Percentiles rank a stretch among this genome's conserved stretches.
These are phyloP conservation scores for Discostella stelligeroides DNA, from an alignment of 108 stramenopile species.

Conservation along the genomic window DNA sequence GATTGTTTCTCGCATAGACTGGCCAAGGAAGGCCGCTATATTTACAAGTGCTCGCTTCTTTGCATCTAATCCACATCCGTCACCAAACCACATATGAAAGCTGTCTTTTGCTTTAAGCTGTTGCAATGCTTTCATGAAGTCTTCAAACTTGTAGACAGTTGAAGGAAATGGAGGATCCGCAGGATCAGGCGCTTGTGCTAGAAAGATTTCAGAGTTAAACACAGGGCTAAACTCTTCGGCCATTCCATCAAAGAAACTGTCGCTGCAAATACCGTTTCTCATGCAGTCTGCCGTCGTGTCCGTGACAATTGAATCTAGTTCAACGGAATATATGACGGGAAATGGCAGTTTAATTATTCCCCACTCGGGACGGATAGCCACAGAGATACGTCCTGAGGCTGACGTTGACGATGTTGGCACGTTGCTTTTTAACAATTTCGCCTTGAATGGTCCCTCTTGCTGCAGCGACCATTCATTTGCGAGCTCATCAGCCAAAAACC, in stretches of 20 bases:
- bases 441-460: conserved; percentile 9
- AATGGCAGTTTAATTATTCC: conserved; percentile 8
- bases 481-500: conserved; percentile 4
- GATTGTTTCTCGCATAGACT: conserved; percentile 20
- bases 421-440: background rate
- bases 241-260: conserved; percentile 20
- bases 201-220: conserved; percentile 14
- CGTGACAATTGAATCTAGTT: conserved; percentile 7
- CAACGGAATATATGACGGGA: conserved; percentile 8
- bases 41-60: conserved; percentile 15
- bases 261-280: conserved; percentile 14
- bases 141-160: conserved; percentile 20
- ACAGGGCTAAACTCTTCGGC: conserved; percentile 5
- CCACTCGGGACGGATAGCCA: conserved; percentile 14
- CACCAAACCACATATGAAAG: conserved; percentile 22
- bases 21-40: conserved; percentile 18
- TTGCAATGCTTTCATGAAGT: conserved; percentile 19
- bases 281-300: conserved; percentile 11
- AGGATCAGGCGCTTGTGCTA: conserved; percentile 3
- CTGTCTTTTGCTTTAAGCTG: conserved; percentile 4
- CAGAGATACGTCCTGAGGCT: conserved; percentile 1
- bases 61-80: conserved; percentile 4
- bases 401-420: conserved; percentile 11
- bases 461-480: conserved; percentile 2
- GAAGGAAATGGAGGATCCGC: conserved; percentile 2